A percentile compares a stretch with the other conserved stretches of the same genome.
These are phyloP conservation scores for Lactarius akahatsu DNA, from an alignment of 768 basidiomycete genomes.

Conservation along the genomic window DNA sequence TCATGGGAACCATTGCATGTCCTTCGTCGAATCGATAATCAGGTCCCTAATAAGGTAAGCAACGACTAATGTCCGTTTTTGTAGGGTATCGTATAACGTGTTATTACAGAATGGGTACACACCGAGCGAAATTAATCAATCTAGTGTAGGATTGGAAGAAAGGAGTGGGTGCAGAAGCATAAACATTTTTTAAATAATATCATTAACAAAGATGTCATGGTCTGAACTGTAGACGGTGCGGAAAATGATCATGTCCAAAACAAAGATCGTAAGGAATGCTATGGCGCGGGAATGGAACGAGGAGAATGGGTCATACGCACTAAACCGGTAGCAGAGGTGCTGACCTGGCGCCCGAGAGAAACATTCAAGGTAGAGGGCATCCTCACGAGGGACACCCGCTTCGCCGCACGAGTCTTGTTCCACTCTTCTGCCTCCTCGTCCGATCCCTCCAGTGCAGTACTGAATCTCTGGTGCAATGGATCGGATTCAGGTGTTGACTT, in stretches of 20 bases:
- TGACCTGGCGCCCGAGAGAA: constrained; percentile 30
- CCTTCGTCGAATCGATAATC: background rate
- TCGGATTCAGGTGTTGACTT: constrained; percentile 14
- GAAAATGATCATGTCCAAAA: background rate
- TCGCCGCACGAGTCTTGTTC: constrained; percentile 81
- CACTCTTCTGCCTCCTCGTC: constrained; percentile 85
- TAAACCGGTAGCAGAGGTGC: constrained; percentile 10
- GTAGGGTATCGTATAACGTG: constrained; percentile 6
- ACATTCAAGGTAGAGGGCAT: constrained; percentile 57
- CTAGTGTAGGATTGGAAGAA: background rate
- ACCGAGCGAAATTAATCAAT: constrained; percentile 2
- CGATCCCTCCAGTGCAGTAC: constrained; percentile 45
- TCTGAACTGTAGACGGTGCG: background rate
- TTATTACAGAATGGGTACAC: constrained; percentile 2
- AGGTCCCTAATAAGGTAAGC: constrained; percentile 2
- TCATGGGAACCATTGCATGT: constrained; percentile 1
- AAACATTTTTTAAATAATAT: constrained; percentile 22
- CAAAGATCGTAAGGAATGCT: background rate
- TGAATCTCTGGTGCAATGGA: constrained; percentile 45
- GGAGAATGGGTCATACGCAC: constrained; percentile 10
- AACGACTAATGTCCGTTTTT: constrained; percentile 14
- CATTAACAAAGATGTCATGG: constrained; percentile 11
- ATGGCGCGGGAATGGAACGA: constrained; percentile 10
- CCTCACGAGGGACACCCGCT: constrained; percentile 79
- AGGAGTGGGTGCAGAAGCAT: background rate